Base-by-base conservation (phyloP, 331 rosid species). In the Dryas integrifolia region DNA sequence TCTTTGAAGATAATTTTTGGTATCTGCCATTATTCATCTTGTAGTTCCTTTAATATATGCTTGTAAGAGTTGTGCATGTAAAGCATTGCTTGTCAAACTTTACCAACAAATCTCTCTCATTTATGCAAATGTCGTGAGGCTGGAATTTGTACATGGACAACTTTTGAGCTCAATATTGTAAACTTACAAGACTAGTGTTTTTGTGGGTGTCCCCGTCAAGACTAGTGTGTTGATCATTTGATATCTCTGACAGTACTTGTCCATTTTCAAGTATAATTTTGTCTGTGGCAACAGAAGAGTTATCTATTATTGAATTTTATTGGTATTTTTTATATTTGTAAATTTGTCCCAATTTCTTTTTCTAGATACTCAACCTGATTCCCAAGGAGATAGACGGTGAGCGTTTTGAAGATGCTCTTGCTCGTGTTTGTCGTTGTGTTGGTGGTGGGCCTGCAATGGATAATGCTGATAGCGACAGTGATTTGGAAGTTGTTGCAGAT, bases 401-500 rank as follows among this genome's bases (percentile, higher is more conserved):
- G 82, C 65, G 39, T 67, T 88, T 92, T 59, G 96, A 95, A 78
- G 96, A 86, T 55, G 98, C 99, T 70, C 92, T 95, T 83, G 92
- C 91, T 46, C 99, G 99, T 3, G 96, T 95, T 46, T 72, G 90
- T 73, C 88, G 88, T 66, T 83, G 97, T 55, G 85, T 86, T 26
- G 91, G 94, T 81, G 96, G 99, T 73, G 97, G 99, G 64, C 86
- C 84, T 80, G 82, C 91, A 30, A 77, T 81, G 51, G 96, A 88
- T 78, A 84, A 90, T 68, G 97, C 84, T 74, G 98, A 83, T 62
- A 92, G 97, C 61, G 98, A 95, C 81, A 95, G 98, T 83, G 99
- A 95, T 80, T 72, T 95, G 78, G 99, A 95, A 84, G 97, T 95
- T 48, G 99, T 95, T 84, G 90, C 99, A 6, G 98, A 95, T 74